Evolutionary conservation across 306 rosid genomes (phyloP).

Genomic region (Quercus aquifolioides): DNA sequence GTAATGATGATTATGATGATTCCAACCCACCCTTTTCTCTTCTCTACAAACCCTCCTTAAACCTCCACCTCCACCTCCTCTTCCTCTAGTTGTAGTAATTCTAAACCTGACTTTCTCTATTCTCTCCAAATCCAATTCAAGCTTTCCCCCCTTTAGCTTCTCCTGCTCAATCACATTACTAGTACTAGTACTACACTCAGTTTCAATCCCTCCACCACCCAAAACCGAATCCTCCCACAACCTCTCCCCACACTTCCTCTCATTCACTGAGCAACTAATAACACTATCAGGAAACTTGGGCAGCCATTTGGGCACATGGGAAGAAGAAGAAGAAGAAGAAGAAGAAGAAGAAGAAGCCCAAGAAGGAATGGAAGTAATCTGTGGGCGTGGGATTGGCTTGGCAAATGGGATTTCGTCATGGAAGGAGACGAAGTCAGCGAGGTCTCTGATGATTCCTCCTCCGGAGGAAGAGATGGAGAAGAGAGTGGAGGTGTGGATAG

Average conservation of each 20-base stretch:
- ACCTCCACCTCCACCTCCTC: not conserved
- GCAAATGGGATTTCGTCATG: slow-evolving; percentile 45
- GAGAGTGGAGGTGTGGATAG: slow-evolving; percentile 24
- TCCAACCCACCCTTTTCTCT: slow-evolving; percentile 1
- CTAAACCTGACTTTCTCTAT: slow-evolving; percentile 56
- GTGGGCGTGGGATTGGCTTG: slow-evolving; percentile 38
- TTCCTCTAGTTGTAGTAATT: slow-evolving; percentile 10
- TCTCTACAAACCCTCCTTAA: too few relatives aligned
- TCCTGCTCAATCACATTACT: slow-evolving; percentile 15
- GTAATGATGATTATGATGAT: not conserved
- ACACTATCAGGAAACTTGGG: slow-evolving; percentile 47
- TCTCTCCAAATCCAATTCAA: slow-evolving; percentile 17
- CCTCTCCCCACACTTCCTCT: slow-evolving; percentile 53
- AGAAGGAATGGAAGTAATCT: not conserved
- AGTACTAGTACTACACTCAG: not conserved
- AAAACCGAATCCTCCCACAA: slow-evolving; percentile 51
- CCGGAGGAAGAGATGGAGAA: not conserved
- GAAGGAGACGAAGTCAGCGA: slow-evolving; percentile 35
- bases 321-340: not conserved
- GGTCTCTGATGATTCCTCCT: slow-evolving; percentile 37
- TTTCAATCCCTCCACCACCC: slow-evolving; percentile 1
- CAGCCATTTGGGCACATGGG: slow-evolving; percentile 69
- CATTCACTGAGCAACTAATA: slow-evolving; percentile 14
- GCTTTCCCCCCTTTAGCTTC: slow-evolving; percentile 19
- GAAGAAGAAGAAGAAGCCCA: not conserved